phyloP scores from a whole-genome alignment of 2,329 filamentous ascomycete genomes.

The Xylaria polymorpha region DNA sequence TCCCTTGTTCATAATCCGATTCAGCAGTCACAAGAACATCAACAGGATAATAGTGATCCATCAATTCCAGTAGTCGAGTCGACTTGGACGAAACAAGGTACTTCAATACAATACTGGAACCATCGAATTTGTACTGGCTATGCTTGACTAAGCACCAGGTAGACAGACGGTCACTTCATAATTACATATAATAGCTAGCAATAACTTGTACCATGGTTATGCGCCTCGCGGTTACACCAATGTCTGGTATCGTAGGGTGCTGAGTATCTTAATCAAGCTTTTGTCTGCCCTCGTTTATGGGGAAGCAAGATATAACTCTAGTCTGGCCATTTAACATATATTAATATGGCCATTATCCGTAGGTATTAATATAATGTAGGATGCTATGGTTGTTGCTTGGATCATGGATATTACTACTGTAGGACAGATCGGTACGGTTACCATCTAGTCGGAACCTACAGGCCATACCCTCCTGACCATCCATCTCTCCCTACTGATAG shows the following conservation, averaged over 20 bases:
- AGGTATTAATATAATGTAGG: too few relatives aligned
- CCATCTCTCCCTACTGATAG: too few relatives aligned
- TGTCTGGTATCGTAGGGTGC: neutral
- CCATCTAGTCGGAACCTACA: too few relatives aligned
- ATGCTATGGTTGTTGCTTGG: too few relatives aligned
- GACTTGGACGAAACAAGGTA: neutral
- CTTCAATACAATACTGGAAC: neutral
- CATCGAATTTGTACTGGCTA: neutral
- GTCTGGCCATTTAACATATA: too few relatives aligned
- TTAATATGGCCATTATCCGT: too few relatives aligned
- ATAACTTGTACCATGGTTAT: neutral
- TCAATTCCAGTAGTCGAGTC: neutral
- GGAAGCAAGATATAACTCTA: too few relatives aligned
- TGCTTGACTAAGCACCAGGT: neutral
- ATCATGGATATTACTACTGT: too few relatives aligned
- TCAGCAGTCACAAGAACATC: neutral
- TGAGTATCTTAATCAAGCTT: neutral
- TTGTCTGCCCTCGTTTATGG: neutral
- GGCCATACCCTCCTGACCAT: too few relatives aligned
- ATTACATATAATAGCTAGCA: neutral
- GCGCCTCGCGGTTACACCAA: neutral
- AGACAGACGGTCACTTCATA: neutral
- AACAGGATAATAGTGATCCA: neutral
- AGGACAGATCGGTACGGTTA: too few relatives aligned
- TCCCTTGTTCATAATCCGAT: neutral